phyloP scores from a whole-genome alignment of 371 early-diverging fungal species.

The Circinella umbellata region DNA sequence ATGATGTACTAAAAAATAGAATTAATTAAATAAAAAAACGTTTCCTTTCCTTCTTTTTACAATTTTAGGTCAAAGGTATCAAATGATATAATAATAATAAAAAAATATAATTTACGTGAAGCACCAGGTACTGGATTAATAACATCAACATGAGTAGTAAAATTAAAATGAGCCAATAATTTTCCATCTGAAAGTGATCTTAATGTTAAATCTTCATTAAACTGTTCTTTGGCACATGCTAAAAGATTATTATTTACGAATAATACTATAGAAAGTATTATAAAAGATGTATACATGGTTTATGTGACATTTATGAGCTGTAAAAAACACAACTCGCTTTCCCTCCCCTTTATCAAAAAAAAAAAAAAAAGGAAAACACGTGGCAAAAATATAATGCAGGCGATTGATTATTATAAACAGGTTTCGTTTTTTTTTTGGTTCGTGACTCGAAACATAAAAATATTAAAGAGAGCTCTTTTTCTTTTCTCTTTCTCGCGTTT shows the following conservation, averaged over 20 bases:
- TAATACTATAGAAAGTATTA: too few relatives aligned
- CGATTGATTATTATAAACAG: too few relatives aligned
- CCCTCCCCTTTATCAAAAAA: background rate
- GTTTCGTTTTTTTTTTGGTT: too few relatives aligned
- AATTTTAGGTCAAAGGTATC: too few relatives aligned
- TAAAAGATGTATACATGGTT: too few relatives aligned
- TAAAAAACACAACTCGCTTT: background rate
- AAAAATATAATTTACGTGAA: constrained; percentile 22
- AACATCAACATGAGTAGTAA: constrained; percentile 57
- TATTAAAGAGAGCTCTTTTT: background rate
- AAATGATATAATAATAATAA: background rate
- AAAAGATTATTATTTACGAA: background rate
- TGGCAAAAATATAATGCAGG: background rate
- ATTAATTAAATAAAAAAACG: background rate
- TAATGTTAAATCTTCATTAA: constrained; percentile 67
- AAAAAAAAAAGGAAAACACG: background rate
- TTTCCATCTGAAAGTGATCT: constrained; percentile 77
- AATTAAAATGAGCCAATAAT: constrained; percentile 80
- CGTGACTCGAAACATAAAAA: constrained; percentile 4
- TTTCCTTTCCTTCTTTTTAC: too few relatives aligned
- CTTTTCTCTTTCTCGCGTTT: background rate
- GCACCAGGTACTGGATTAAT: constrained; percentile 25
- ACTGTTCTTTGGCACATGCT: constrained; percentile 32
- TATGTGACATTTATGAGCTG: too few relatives aligned
- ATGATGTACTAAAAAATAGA: constrained; percentile 55